phyloP scores from a whole-genome alignment of 1,284 basidiomycete species.

The Bondarzewia mesenterica region DNA sequence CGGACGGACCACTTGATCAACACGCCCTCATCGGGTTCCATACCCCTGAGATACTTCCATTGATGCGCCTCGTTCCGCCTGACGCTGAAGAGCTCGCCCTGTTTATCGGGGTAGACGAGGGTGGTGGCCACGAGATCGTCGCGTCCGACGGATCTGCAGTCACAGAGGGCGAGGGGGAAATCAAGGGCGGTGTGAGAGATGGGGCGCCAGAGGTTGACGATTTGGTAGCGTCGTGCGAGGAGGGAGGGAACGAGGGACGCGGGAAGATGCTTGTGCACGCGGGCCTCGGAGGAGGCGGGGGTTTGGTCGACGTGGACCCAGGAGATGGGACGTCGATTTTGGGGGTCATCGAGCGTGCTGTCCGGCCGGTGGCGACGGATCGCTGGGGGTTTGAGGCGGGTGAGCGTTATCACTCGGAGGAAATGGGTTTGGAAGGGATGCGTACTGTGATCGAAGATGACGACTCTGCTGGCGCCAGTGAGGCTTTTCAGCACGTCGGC shows the following conservation, averaged over 20 bases:
- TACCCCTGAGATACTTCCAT: conserved; percentile 60
- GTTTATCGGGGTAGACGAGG: conserved; percentile 43
- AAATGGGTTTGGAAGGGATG: no score
- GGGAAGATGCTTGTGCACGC: conserved; percentile 47
- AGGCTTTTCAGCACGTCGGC: conserved; percentile 49
- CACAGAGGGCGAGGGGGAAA: conserved; percentile 56
- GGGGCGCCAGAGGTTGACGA: conserved; percentile 70
- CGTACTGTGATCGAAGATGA: conserved; percentile 60
- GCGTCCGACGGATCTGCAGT: conserved; percentile 45
- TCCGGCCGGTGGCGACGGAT: conserved; percentile 37
- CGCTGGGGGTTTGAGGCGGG: conserved; percentile 20
- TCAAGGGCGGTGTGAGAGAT: conserved; percentile 46
- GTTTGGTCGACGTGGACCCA: conserved; percentile 50
- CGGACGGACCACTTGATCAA: conserved; percentile 58
- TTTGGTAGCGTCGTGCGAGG: conserved; percentile 45
- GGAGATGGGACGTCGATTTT: conserved; percentile 42
- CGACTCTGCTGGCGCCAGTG: conserved; percentile 51
- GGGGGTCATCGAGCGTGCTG: conserved; percentile 28
- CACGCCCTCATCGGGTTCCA: conserved; percentile 55
- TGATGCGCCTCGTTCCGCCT: conserved; percentile 42
- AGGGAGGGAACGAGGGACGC: conserved; percentile 35
- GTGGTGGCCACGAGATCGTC: conserved; percentile 42
- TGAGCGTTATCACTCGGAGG: not conserved
- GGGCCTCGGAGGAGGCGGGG: conserved; percentile 32
- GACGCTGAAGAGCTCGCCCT: conserved; percentile 53